Base-by-base conservation (phyloP, 2,329 filamentous ascomycete species). In the Ophiocordyceps camponoti-rufipedis region DNA sequence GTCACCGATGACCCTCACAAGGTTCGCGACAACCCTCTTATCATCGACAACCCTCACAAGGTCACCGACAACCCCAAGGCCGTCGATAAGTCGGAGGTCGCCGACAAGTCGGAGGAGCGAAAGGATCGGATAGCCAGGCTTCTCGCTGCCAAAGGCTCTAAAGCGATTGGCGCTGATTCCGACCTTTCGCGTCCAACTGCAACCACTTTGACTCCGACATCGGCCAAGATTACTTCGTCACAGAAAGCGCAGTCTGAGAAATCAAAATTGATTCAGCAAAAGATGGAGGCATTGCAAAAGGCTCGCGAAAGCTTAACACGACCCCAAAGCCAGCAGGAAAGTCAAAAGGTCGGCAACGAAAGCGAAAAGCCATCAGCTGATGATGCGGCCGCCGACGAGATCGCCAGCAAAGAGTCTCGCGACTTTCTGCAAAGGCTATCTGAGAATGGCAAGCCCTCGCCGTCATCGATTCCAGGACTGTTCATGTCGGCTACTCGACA, bases 51-150 rank as follows among this genome's bases (percentile, higher is more conserved):
- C 23, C 23, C 23, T 23, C 23, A 3, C 23, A 23, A 23, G 23
- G 23, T 23, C 5, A 23, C 23, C 23, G 23, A 5, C 23, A 23
- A 23, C 23, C 23, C 23, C 23, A 23, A 23, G 23, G n/a, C n/a
- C n/a, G n/a, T n/a, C n/a, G 43, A 33, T 3, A 40, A n/a, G 28
- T 13, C 39, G 28, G 28, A 41, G 10, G 4, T 40, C 9, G 45
- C 52, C n/a, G 55, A 60, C 38, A 63, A 60, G 50, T 67, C 72
- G 8, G 69, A 82, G 50, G 78, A 83, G 54, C 72, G 84, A 19
- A 85, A 84, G 52, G 82, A 86, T 51, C 76, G 84, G 40, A 85
- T 89, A 48, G 82, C 83, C 4, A 76, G 80, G 43, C 70, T 87
- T 46, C 68, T 87, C 46, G 83, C 83, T n/a, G 78, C 75, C 1